Conservation (phyloP, 345 rosid genomes). For the Salix suchowensis region DNA sequence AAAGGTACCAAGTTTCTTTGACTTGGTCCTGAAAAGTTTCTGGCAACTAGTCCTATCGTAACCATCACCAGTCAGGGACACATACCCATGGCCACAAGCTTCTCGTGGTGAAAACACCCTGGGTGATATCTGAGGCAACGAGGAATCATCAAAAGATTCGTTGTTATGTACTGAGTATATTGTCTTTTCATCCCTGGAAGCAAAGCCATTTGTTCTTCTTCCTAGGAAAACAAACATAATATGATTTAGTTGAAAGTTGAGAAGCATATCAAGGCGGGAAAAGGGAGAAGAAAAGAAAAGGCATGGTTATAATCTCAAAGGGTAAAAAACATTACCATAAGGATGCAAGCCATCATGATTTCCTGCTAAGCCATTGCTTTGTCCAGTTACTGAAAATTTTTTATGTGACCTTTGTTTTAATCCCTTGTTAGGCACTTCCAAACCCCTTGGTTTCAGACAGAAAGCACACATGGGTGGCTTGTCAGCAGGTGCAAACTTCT, state of each 20-base stretch:
- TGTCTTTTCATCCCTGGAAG: conserved; percentile 64
- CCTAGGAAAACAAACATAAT: conserved; percentile 40
- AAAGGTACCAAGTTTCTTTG: conserved; percentile 37
- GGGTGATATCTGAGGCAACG: conserved; percentile 46
- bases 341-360: conserved; percentile 53
- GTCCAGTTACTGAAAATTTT: conserved; percentile 58
- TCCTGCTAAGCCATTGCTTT: conserved; percentile 43
- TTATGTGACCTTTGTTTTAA: conserved; percentile 83
- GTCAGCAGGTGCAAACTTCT: conserved; percentile 44
- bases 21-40: conserved; percentile 46
- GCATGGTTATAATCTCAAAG: neutral
- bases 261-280: neutral
- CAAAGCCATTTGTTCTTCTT: conserved; percentile 64
- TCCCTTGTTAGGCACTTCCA: conserved; percentile 85
- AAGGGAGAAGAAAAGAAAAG: neutral
- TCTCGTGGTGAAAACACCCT: conserved; percentile 34
- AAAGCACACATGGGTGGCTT: conserved; percentile 96
- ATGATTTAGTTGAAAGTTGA: conserved; percentile 7
- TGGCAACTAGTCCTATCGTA: conserved; percentile 42
- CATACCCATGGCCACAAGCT: conserved; percentile 34
- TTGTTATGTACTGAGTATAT: conserved; percentile 42
- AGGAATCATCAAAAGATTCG: conserved; percentile 57
- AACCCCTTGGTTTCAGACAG: conserved; percentile 92
- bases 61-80: conserved; percentile 44
- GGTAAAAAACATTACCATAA: conserved; percentile 30